These are phyloP conservation scores for Rhododendron williamsianum DNA, from an alignment of 148 eudicot genomes.

Conservation along the genomic window DNA sequence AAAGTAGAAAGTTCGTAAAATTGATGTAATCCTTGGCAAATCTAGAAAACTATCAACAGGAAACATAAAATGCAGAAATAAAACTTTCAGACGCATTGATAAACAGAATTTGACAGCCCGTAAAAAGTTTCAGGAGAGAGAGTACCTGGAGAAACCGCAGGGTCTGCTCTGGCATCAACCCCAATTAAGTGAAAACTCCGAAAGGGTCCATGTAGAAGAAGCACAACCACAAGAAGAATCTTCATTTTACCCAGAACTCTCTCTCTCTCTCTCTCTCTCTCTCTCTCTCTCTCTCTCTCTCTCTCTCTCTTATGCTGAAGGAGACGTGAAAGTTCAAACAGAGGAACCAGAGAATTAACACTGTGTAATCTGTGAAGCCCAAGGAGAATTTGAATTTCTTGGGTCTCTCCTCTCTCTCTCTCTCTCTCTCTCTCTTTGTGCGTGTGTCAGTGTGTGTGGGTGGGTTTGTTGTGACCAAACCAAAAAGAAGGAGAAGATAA, in stretches of 20 bases:
- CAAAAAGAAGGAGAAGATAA: not conserved
- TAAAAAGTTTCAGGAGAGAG: not conserved
- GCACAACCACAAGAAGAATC: conserved; percentile 14
- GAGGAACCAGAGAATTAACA: not conserved
- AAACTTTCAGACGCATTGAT: not conserved
- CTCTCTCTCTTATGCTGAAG: not conserved
- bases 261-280: not conserved
- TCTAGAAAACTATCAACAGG: not conserved
- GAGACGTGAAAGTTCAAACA: not conserved
- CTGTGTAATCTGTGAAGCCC: conserved; percentile 1
- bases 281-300: not conserved
- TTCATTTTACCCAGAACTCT: not conserved
- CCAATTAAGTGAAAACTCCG: conserved; percentile 11
- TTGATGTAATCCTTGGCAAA: not conserved
- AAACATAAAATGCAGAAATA: not conserved
- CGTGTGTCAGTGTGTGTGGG: not conserved
- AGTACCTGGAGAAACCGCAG: conserved; percentile 38
- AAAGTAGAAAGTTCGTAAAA: not conserved
- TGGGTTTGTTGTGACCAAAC: not conserved
- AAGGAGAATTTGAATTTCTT: not conserved
- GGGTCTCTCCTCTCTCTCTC: not conserved
- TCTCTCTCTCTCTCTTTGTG: not conserved
- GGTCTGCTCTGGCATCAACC: conserved; percentile 24
- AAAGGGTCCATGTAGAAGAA: conserved; percentile 24
- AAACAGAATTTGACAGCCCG: not conserved